Base-by-base conservation (phyloP, 148 eudicot species). In the Rhododendron henanense region DNA sequence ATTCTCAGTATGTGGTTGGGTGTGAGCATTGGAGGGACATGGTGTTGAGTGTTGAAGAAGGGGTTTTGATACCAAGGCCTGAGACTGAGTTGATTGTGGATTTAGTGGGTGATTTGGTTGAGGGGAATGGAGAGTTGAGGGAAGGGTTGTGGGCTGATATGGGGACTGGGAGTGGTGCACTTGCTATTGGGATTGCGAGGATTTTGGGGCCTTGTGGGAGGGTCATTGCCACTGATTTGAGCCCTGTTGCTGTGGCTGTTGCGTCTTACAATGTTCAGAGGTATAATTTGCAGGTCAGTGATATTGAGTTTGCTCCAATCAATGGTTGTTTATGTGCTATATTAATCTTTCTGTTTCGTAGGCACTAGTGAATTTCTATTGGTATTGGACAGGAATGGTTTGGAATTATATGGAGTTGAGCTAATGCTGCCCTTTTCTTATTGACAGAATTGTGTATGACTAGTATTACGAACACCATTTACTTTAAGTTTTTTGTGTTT, bases 1-100 rank as follows among this genome's bases (percentile, higher is more conserved):
- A 51, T 51, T 51, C 61, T 55, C 61, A 97, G 92, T 97, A 97
- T 76, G 85, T 97, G 74, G 99, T 94, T 61, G 99, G 98, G 86
- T 95, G 99, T 89, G 98, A 97, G 94, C 98, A 97, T 90, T 95
- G 99, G 99, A 94, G 98, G 92, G 99, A 97, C 84, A 89, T 97
- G 88, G 94, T 97, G 51, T 83, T 96, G 89, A 86, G 96, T 86
- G 99, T 97, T 71, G 90, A 93, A 90, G 95, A 95, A 86, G 99
- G 96, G 86, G 96, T 97, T 88, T 90, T 97, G 90, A 93, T 97
- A 45, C 99, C 99, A 4, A 91, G 99, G 90, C 99, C 96, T 8
- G 99, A 97, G 87, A 97, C 95, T 41, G 98, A 90, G 78, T 85
- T 88, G 85, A 90, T 97, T 89, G 96, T 97, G 59, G 96, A 95